phyloP scores from a whole-genome alignment of 768 basidiomycete genomes.

The Lactifluus hygrophoroides region DNA sequence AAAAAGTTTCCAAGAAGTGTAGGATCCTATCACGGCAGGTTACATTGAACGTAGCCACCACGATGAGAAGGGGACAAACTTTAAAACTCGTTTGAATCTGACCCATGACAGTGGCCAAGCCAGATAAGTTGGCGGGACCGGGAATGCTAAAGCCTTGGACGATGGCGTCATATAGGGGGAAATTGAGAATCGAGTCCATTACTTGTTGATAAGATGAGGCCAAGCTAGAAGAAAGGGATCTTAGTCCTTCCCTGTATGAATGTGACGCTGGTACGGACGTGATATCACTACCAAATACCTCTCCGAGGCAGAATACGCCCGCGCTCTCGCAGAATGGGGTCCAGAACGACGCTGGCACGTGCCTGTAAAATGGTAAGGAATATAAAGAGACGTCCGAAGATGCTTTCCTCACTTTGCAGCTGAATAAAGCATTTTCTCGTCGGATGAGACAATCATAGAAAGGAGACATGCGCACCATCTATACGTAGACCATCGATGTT shows the following conservation, averaged over 20 bases:
- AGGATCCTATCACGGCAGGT: constrained; percentile 25
- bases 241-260: constrained; percentile 16
- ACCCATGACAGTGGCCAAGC: constrained; percentile 41
- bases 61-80: constrained; percentile 21
- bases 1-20: constrained; percentile 62
- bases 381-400: neutral
- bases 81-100: constrained; percentile 47
- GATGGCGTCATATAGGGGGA: constrained; percentile 58
- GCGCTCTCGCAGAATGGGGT: constrained; percentile 63
- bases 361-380: constrained; percentile 29
- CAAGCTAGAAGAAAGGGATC: constrained; percentile 30
- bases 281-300: constrained; percentile 54
- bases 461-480: constrained; percentile 40
- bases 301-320: constrained; percentile 81
- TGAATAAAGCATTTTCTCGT: constrained; percentile 6
- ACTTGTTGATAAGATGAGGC: constrained; percentile 51
- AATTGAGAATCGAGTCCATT: constrained; percentile 66
- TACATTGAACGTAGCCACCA: neutral
- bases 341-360: constrained; percentile 73
- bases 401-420: constrained; percentile 29
- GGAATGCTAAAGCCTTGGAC: constrained; percentile 63
- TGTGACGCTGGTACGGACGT: constrained; percentile 30
- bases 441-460: neutral
- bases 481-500: constrained; percentile 81
- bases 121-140: constrained; percentile 54